Evolutionary conservation across 2,329 filamentous ascomycete species (phyloP), one percentile per base, ranked within the genome.

Genomic region (Aspergillus vadensis): DNA sequence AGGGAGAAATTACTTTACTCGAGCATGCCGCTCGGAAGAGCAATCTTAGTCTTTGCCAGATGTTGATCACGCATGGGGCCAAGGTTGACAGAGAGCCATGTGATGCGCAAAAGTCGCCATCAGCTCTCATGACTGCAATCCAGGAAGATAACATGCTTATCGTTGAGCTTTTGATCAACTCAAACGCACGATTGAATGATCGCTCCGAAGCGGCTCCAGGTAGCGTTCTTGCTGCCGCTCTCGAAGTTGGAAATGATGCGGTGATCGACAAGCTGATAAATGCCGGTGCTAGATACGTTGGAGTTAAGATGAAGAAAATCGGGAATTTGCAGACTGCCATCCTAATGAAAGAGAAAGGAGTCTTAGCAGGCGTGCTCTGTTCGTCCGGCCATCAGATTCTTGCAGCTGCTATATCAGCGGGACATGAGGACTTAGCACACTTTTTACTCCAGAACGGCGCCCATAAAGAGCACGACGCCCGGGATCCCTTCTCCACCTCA

Each of bases 151-250:
- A 14, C 14, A 3, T 14, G 19, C 49, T 19, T 0, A 17, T 49
- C 5, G 19, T 32, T n/a, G 21, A 32, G 8, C 4, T 41, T 2
- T 5, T 59, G 5, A 49, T 59, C 41, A 17, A 12, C 15, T 15
- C 27, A 15, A 50, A 50, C 23, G 57, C 50, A 17, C 50, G 57
- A 5, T 15, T 43, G 19, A 51, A 59, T 43, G 57, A 59, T 30
- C 12, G 15, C 15, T 54, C 39, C 48, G 36, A 30, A 17, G n/a
- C 12, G 0, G 5, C 25, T 30, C 59, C 63, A 14, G 38, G 49
- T 25, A 60, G 56, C 21, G 53, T 57, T 8, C 57, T 65, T 36
- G 63, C 30, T 38, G 63, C 61, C 12, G 61, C 63, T 17, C 21
- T 65, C 17, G 36, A 62, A 59, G 7, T 6, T 25, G 63, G 62